Percentiles rank a stretch among this genome's conserved stretches.
phyloP scores from a whole-genome alignment of 768 basidiomycete species.

The Leccinellum rugosiceps region DNA sequence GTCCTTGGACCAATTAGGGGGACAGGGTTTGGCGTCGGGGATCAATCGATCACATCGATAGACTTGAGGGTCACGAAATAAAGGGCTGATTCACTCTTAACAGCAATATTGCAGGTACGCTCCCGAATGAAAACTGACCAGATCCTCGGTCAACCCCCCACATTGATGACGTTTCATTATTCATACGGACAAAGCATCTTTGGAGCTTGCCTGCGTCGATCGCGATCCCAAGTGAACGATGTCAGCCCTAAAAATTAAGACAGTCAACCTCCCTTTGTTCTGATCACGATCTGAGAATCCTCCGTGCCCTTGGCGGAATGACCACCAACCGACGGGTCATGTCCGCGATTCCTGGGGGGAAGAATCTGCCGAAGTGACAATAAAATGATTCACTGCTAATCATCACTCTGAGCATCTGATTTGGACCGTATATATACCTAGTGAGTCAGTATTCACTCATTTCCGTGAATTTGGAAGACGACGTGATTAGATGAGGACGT shows the following conservation, averaged over 20 bases:
- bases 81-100: neutral
- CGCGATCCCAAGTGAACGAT: neutral
- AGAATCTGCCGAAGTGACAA: too few relatives aligned
- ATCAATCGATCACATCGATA: neutral
- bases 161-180: neutral
- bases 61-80: neutral
- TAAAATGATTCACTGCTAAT: neutral
- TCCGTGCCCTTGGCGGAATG: neutral
- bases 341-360: neutral
- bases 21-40: neutral
- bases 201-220: neutral
- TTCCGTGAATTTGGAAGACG: constrained; percentile 1
- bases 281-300: neutral
- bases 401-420: neutral
- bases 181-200: neutral
- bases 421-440: neutral
- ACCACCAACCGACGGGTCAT: neutral
- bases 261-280: neutral
- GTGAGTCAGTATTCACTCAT: constrained; percentile 1
- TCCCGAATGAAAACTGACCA: neutral
- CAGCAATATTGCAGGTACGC: neutral
- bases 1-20: neutral
- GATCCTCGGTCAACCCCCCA: neutral
- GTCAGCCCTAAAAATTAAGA: neutral
- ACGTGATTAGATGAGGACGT: neutral